These are phyloP conservation scores for Botryotinia narcissicola DNA, from an alignment of 2,329 filamentous ascomycete genomes.

Conservation along the genomic window DNA sequence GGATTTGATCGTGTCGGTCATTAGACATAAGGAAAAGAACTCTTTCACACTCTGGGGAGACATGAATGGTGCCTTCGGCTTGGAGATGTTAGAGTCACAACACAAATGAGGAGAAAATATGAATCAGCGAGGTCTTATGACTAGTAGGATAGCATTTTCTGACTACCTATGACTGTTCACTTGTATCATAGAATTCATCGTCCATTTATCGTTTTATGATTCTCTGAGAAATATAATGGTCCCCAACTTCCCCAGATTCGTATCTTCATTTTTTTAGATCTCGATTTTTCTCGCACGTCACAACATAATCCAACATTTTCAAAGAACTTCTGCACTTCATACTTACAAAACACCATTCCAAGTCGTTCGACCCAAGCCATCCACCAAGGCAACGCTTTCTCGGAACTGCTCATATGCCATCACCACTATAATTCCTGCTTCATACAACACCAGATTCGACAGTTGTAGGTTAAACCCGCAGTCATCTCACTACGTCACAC, in stretches of 20 bases:
- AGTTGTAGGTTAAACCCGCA: no score
- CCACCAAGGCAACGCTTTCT: background rate
- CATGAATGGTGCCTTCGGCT: background rate
- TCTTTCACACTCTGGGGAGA: background rate
- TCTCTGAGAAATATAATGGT: background rate
- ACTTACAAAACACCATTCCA: background rate
- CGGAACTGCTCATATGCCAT: background rate
- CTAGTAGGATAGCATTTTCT: no score
- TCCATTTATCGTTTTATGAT: background rate
- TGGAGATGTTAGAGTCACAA: background rate
- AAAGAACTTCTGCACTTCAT: background rate
- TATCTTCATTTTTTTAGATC: no score
- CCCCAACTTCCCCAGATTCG: background rate
- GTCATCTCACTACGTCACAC: background rate
- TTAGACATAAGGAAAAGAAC: background rate
- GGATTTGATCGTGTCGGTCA: background rate
- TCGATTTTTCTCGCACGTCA: no score
- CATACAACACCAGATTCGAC: background rate
- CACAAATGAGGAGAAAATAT: background rate
- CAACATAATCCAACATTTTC: background rate
- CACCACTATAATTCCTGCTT: no score
- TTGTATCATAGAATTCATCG: no score
- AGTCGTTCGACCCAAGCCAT: background rate
- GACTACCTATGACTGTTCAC: background rate
- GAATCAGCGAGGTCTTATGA: background rate